Percentiles rank a stretch among this genome's conserved stretches.
Evolutionary conservation across 2,329 filamentous ascomycete species (phyloP).

Genomic region (Penicillium corylophilum): DNA sequence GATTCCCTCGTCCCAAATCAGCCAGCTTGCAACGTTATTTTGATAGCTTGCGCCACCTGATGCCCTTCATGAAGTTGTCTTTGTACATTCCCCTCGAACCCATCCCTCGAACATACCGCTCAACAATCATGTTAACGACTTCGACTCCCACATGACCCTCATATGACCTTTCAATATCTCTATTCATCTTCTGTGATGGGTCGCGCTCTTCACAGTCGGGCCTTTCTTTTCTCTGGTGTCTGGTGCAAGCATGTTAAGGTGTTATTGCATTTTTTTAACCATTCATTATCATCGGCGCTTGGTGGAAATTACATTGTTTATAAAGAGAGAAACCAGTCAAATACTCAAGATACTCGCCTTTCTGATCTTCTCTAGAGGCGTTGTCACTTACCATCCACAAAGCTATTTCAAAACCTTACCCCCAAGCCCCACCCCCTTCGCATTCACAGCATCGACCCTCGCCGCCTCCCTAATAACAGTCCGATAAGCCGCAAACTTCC

Average conservation of each 20-base stretch:
- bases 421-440: not conserved
- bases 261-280: not conserved
- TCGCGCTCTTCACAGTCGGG: not conserved
- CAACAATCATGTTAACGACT: not conserved
- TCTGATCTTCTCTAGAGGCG: not conserved
- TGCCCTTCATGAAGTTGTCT: not conserved
- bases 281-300: not conserved
- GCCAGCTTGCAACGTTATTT: not conserved
- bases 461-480: conserved; percentile 17
- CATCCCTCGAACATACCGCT: not conserved
- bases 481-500: conserved; percentile 19
- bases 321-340: not conserved
- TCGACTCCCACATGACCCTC: not conserved
- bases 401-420: not conserved
- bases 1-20: not conserved
- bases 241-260: not conserved
- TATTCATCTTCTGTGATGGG: not conserved
- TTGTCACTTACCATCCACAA: not conserved
- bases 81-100: not conserved
- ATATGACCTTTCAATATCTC: not conserved
- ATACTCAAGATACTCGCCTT: not conserved
- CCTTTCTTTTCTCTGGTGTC: no score
- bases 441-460: conserved; percentile 7
- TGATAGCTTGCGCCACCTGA: not conserved
- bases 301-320: not conserved